These are phyloP conservation scores for Juglanconis sp. DNA, from an alignment of 2,329 filamentous ascomycete species.

Conservation along the genomic window DNA sequence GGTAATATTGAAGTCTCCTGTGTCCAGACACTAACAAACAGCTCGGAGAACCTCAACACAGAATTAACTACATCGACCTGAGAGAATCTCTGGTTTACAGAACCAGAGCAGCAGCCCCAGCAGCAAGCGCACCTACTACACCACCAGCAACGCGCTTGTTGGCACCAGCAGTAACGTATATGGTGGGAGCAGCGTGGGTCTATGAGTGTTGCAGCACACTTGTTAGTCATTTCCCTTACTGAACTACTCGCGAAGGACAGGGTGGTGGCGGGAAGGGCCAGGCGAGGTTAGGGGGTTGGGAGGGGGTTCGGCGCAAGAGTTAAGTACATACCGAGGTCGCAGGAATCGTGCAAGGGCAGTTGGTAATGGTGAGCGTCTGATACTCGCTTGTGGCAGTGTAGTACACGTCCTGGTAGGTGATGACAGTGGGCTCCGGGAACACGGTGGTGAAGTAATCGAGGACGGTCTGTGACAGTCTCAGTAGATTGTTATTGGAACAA, in stretches of 20 bases:
- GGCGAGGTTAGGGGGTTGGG: neutral
- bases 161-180: neutral
- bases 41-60: no score
- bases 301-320: neutral
- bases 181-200: neutral
- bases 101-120: conserved; percentile 1
- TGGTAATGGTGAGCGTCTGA: conserved; percentile 52
- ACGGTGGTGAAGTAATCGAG: conserved; percentile 36
- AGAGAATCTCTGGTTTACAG: neutral
- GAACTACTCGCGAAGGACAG: neutral
- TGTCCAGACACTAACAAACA: no score
- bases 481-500: neutral
- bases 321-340: conserved; percentile 6
- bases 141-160: conserved; percentile 5
- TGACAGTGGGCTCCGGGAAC: conserved; percentile 47
- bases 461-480: conserved; percentile 24
- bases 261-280: neutral
- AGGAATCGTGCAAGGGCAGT: conserved; percentile 49
- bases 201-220: neutral
- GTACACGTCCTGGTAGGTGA: conserved; percentile 47
- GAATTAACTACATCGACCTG: no score
- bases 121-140: conserved; percentile 5
- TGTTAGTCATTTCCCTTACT: neutral
- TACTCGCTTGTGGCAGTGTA: conserved; percentile 54
- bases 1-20: no score